Percentiles rank a stretch among this genome's conserved stretches.
Conservation (phyloP, 768 basidiomycete species). For the Pulveroboletus ravenelii region DNA sequence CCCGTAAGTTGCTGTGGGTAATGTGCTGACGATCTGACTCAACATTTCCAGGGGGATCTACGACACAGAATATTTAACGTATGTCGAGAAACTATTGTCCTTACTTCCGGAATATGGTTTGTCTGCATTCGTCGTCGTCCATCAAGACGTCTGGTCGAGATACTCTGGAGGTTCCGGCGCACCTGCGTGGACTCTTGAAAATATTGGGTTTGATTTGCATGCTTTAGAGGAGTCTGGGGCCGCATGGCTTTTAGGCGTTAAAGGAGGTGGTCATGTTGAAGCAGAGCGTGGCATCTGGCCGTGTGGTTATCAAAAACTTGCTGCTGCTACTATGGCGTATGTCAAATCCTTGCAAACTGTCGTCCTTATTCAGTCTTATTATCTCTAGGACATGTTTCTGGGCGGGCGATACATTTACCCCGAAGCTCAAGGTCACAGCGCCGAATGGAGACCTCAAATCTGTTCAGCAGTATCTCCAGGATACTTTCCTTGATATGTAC, state of each 20-base stretch:
- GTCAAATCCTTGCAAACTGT: slow-evolving; percentile 23
- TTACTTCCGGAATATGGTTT: slow-evolving; percentile 70
- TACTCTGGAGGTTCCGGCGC: slow-evolving; percentile 95
- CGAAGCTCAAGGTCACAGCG: slow-evolving; percentile 57
- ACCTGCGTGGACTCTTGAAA: slow-evolving; percentile 90
- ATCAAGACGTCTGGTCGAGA: slow-evolving; percentile 96
- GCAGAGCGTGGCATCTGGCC: slow-evolving; percentile 87
- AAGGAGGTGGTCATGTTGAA: slow-evolving; percentile 69
- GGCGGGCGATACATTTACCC: slow-evolving; percentile 85
- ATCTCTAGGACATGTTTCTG: slow-evolving; percentile 78
- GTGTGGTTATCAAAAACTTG: slow-evolving; percentile 88
- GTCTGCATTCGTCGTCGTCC: slow-evolving; percentile 71
- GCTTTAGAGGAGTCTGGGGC: slow-evolving; percentile 78
- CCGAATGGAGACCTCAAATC: slow-evolving; percentile 47
- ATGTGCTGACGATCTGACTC: not conserved
- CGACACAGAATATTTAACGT: slow-evolving; percentile 77
- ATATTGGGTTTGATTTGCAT: slow-evolving; percentile 79
- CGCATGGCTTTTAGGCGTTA: slow-evolving; percentile 81
- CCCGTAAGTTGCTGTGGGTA: slow-evolving; percentile 53
- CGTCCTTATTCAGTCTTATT: not conserved
- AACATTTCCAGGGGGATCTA: slow-evolving; percentile 61
- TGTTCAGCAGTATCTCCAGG: slow-evolving; percentile 81
- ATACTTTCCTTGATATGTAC: slow-evolving; percentile 75
- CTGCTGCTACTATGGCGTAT: slow-evolving; percentile 90
- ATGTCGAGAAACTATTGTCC: slow-evolving; percentile 65